Evolutionary conservation across 2,329 filamentous ascomycete species (phyloP).

Genomic region (Aspergillus sp.): DNA sequence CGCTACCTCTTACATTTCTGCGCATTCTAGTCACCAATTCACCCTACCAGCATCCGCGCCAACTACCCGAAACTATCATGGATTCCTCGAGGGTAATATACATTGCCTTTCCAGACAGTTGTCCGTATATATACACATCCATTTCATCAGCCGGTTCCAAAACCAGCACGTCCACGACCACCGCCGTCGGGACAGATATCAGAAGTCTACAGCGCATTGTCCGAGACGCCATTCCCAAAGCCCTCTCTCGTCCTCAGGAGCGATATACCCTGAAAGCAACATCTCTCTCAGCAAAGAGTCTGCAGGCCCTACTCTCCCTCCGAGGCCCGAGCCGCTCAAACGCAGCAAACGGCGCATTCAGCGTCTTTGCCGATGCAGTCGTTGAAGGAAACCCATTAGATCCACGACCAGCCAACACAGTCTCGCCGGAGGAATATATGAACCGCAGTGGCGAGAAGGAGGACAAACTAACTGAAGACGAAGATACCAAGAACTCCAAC

Average conservation of each 20-base stretch:
- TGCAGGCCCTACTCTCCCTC: constrained; percentile 62
- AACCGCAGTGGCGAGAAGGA: constrained; percentile 12
- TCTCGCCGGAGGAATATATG: constrained; percentile 26
- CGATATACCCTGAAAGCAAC: constrained; percentile 64
- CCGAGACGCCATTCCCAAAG: constrained; percentile 73
- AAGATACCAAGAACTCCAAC: background rate
- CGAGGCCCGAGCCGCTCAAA: constrained; percentile 65
- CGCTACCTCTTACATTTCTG: constrained; percentile 61
- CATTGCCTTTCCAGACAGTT: constrained; percentile 73
- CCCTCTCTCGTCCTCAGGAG: constrained; percentile 66
- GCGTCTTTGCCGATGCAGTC: constrained; percentile 63
- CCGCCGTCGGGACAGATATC: constrained; percentile 41
- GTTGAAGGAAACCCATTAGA: constrained; percentile 47
- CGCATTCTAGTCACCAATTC: constrained; percentile 74
- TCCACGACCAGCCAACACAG: constrained; percentile 33
- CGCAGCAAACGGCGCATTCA: constrained; percentile 69
- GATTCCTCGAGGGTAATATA: constrained; percentile 67
- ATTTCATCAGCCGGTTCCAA: constrained; percentile 38
- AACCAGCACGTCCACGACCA: constrained; percentile 24
- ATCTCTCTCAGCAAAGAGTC: constrained; percentile 62
- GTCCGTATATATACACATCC: constrained; percentile 65
- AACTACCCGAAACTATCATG: constrained; percentile 34
- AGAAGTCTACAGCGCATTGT: constrained; percentile 64
- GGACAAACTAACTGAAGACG: constrained; percentile 2
- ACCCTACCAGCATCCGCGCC: constrained; percentile 59